Evolutionary conservation across 2,329 filamentous ascomycete genomes (phyloP).

Genomic region (Aspergillus thermomutatus): DNA sequence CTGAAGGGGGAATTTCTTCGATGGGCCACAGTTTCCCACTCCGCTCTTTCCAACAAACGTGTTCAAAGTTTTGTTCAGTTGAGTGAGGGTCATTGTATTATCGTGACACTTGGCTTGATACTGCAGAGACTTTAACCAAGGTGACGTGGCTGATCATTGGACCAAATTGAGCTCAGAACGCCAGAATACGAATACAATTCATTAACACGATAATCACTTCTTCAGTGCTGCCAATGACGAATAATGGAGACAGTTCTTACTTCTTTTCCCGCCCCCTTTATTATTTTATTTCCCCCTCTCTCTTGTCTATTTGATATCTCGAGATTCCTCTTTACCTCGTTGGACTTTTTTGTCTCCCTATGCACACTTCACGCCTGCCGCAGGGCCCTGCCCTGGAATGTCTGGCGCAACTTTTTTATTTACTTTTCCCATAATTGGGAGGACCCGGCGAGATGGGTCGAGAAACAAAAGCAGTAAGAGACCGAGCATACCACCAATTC

Average conservation of each 20-base stretch:
- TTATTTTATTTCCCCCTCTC: neutral
- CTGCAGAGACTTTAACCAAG: neutral
- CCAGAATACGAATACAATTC: neutral
- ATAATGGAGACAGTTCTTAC: neutral
- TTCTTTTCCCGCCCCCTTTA: neutral
- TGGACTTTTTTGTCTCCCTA: neutral
- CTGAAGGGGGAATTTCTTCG: neutral
- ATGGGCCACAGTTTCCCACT: neutral
- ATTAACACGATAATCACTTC: too few species aligned
- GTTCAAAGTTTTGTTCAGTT: neutral
- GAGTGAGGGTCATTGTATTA: neutral
- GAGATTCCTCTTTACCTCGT: neutral
- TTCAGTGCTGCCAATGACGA: neutral
- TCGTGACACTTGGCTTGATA: neutral
- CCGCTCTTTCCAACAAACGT: neutral
- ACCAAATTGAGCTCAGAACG: neutral
- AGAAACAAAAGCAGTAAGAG: neutral
- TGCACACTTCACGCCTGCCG: neutral
- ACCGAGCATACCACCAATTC: neutral
- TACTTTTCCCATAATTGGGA: neutral
- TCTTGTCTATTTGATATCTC: neutral
- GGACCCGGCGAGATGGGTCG: neutral
- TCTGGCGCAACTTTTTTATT: neutral
- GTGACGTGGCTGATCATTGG: neutral
- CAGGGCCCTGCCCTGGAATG: neutral